phyloP scores from a whole-genome alignment of 2,329 filamentous ascomycete species.

The Aquanectria penicillioides region DNA sequence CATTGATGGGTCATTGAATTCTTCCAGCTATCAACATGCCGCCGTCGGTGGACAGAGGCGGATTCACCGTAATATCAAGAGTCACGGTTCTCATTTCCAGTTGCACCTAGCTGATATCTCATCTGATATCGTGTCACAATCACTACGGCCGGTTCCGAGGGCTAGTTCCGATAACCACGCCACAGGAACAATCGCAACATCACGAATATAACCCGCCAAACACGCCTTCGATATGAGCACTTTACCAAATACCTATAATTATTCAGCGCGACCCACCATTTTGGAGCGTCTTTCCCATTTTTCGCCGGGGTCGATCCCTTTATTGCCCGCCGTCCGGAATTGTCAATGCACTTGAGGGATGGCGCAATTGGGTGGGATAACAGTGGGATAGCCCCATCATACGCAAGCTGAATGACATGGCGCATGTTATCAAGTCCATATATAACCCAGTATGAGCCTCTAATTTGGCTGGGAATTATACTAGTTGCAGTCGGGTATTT shows the following conservation, averaged over 20 bases:
- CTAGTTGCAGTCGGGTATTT: too few relatives aligned
- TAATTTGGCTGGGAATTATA: too few relatives aligned
- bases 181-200: background rate
- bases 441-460: slow-evolving; percentile 13
- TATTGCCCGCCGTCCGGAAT: slow-evolving; percentile 19
- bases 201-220: slow-evolving; percentile 20
- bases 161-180: slow-evolving; percentile 8
- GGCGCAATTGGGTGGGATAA: slow-evolving; percentile 33
- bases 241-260: slow-evolving; percentile 9
- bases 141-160: background rate
- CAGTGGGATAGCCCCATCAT: slow-evolving; percentile 30
- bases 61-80: too few relatives aligned
- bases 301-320: slow-evolving; percentile 5
- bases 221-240: slow-evolving; percentile 14
- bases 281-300: slow-evolving; percentile 2
- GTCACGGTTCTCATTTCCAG: too few relatives aligned
- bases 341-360: slow-evolving; percentile 32
- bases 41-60: too few relatives aligned
- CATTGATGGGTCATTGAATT: too few relatives aligned
- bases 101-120: too few relatives aligned
- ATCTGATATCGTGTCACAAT: background rate
- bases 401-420: background rate
- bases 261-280: slow-evolving; percentile 30
- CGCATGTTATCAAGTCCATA: slow-evolving; percentile 3
- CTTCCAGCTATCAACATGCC: too few relatives aligned